Conservation (phyloP, 176 grass and related monocot genomes). For the Poa pratensis region DNA sequence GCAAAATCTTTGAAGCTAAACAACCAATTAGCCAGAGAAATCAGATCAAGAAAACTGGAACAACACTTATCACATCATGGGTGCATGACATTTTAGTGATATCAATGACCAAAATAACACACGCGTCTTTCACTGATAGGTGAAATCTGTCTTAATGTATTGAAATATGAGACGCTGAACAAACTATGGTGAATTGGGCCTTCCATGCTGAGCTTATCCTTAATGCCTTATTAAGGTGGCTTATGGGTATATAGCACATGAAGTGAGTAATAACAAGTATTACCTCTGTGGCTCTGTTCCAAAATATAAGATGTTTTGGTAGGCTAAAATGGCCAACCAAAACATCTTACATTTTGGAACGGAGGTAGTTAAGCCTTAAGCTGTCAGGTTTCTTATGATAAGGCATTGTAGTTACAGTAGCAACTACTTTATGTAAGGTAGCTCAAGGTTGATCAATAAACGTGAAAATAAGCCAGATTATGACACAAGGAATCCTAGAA, state of each 20-base stretch:
- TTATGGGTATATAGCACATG: not conserved
- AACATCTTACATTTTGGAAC: too few relatives aligned
- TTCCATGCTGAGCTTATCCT: not conserved
- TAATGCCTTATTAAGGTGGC: conserved; percentile 15
- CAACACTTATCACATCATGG: not conserved
- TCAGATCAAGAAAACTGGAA: conserved; percentile 22
- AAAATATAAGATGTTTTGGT: too few relatives aligned
- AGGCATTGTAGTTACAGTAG: not conserved
- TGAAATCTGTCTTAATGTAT: conserved; percentile 24
- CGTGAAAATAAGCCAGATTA: conserved; percentile 23
- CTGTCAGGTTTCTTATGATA: not conserved
- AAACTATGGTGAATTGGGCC: conserved; percentile 21
- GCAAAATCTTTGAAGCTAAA: conserved; percentile 8
- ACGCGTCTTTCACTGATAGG: conserved; percentile 10
- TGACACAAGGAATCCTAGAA: conserved; percentile 23
- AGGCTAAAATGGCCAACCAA: too few relatives aligned
- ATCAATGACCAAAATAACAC: not conserved
- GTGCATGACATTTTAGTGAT: not conserved
- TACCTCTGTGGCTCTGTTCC: not conserved
- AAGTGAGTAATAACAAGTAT: conserved; percentile 2
- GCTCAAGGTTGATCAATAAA: conserved; percentile 20
- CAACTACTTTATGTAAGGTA: conserved; percentile 3
- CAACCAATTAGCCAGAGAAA: not conserved
- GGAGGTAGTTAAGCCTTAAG: not conserved
- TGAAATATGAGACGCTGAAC: conserved; percentile 17